These are phyloP conservation scores for Heimioporus sp. DNA, from an alignment of 768 basidiomycete species.

Conservation along the genomic window DNA sequence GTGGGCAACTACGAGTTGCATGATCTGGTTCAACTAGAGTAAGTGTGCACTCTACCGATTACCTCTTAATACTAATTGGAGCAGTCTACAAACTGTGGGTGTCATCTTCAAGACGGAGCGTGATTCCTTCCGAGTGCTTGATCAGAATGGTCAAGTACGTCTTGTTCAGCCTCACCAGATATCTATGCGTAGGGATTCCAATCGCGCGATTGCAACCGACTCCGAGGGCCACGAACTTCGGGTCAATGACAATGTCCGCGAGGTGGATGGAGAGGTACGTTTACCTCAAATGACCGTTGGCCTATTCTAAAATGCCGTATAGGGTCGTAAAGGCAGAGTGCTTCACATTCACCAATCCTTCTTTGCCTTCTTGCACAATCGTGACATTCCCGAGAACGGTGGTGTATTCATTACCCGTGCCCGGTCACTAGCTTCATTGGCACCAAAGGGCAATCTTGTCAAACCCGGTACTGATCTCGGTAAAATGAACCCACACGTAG, in stretches of 20 bases:
- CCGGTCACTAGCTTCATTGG: constrained; percentile 76
- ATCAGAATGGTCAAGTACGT: constrained; percentile 89
- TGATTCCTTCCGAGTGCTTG: constrained; percentile 92
- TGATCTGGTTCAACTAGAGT: constrained; percentile 97
- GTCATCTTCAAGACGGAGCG: constrained; percentile 98
- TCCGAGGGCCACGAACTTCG: constrained; percentile 84
- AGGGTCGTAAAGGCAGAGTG: constrained; percentile 86
- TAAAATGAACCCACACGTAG: constrained; percentile 85
- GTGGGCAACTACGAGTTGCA: constrained; percentile 95
- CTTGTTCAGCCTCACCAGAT: constrained; percentile 93
- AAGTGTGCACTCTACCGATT: constrained; percentile 31
- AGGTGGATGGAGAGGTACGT: constrained; percentile 82
- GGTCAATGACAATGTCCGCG: constrained; percentile 89
- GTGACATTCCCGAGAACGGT: constrained; percentile 85
- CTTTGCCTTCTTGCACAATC: constrained; percentile 92
- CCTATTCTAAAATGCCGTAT: constrained; percentile 1
- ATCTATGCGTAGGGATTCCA: constrained; percentile 82
- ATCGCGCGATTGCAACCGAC: constrained; percentile 84
- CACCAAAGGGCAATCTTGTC: constrained; percentile 77
- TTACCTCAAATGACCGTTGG: not conserved
- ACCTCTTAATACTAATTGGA: constrained; percentile 9
- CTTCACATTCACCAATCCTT: constrained; percentile 93
- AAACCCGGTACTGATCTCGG: constrained; percentile 74
- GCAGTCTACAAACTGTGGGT: constrained; percentile 87
- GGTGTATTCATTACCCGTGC: constrained; percentile 94